Conservation (phyloP, 345 rosid species). For the Carallia brachiata region DNA sequence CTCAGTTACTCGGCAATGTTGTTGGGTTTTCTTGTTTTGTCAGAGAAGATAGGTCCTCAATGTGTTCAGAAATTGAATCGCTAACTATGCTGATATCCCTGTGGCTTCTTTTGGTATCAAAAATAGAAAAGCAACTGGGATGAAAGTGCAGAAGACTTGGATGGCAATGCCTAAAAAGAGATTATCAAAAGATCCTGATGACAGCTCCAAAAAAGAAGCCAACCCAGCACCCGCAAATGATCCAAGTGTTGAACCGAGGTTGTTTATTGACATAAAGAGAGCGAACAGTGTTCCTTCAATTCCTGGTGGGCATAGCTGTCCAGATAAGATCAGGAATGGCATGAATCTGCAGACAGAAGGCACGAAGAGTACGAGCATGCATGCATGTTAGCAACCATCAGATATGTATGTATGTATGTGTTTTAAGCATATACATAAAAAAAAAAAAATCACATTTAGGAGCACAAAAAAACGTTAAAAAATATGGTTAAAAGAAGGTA, state of each 20-base stretch:
- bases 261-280: conserved; percentile 93
- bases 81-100: conserved; percentile 57
- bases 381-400: not conserved
- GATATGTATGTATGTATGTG: not conserved
- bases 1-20: not conserved
- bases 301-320: conserved; percentile 95
- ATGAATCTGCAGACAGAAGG: conserved; percentile 61
- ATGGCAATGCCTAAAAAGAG: conserved; percentile 62
- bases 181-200: conserved; percentile 85
- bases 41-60: no score
- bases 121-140: conserved; percentile 71
- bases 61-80: no score
- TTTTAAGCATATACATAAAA: not conserved
- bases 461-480: not conserved
- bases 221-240: conserved; percentile 88
- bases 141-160: conserved; percentile 69
- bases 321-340: conserved; percentile 96
- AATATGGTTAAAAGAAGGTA: conserved; percentile 3
- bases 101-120: conserved; percentile 91
- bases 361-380: conserved; percentile 6
- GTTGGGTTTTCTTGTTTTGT: no score
- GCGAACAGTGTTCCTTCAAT: conserved; percentile 95
- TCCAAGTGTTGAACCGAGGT: conserved; percentile 80
- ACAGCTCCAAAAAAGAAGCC: conserved; percentile 71
- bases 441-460: not conserved